Conservation (phyloP, 768 basidiomycete genomes). For the Podaxis sp. region DNA sequence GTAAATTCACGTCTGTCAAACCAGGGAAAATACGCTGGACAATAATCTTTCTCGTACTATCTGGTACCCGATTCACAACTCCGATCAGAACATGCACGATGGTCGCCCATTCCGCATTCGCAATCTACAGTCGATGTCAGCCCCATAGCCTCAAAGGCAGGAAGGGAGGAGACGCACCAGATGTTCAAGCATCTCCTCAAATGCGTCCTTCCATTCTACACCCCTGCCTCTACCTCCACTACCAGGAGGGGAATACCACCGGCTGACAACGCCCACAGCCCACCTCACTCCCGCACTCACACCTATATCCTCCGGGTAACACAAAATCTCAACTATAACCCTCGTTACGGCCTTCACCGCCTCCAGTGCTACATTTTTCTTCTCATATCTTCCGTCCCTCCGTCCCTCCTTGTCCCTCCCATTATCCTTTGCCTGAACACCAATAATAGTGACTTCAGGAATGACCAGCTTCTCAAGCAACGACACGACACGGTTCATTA, state of each 20-base stretch:
- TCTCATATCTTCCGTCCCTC: not conserved
- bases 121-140: not conserved
- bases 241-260: conserved; percentile 20
- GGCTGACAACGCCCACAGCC: conserved; percentile 18
- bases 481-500: conserved; percentile 31
- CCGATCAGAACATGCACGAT: not conserved
- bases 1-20: conserved; percentile 17
- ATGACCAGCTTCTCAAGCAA: conserved; percentile 46
- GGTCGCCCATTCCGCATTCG: conserved; percentile 1
- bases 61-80: not conserved
- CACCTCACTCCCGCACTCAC: conserved; percentile 15
- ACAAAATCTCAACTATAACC: conserved; percentile 38
- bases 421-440: conserved; percentile 23
- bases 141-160: not conserved
- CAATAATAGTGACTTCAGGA: conserved; percentile 39
- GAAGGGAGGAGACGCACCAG: conserved; percentile 18
- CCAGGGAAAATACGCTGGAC: not conserved
- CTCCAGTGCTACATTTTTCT: conserved; percentile 22
- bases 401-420: conserved; percentile 18
- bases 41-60: not conserved
- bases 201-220: conserved; percentile 20
- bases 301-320: conserved; percentile 16
- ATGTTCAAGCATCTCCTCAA: conserved; percentile 22
- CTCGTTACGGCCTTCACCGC: conserved; percentile 38
- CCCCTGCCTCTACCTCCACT: not conserved